Evolutionary conservation across 1,284 basidiomycete species (phyloP), one percentile per base, ranked within the genome.

Genomic region (Rhizoctonia solani): DNA sequence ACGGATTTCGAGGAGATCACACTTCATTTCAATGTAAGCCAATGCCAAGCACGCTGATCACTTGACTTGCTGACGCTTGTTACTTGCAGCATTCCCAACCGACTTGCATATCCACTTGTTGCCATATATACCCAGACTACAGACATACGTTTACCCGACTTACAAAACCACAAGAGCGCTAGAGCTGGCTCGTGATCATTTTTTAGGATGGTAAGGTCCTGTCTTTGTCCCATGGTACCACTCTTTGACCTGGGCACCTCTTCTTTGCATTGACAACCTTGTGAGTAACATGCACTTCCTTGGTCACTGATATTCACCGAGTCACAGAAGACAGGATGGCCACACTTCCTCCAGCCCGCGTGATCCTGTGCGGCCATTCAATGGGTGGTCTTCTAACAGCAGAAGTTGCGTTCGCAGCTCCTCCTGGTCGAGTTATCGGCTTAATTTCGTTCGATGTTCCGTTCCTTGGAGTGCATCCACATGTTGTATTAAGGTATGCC

Each of bases 381-480:
- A 84, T 86, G 83, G 84, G 84, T 54, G 52, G 37, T 25, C 39
- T 46, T 11, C 47, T 27, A 14, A 52, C 37, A 11, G 61, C 54
- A n/a, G 53, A 67, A 44, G 23, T 67, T 13, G 46, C 66, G 19
- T 55, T 67, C 29, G 54, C 54, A n/a, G 46, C 50, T 16, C 53
- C 46, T n/a, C 52, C 66, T 25, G 53, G 34, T 41, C 52, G 54
- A 30, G 42, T 85, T 50, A 74, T 84, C 3, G 84, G 82, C n/a
- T 74, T 86, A 27, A 72, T 85, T 13, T 81, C 82, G 3, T 84
- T 84, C 71, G 84, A 86, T 72, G 81, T 81, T 0, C 84, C 84
- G 11, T 85, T 79, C 70, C 79, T 86, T 16, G 84, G 83, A 8
- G 82, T 85, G 80, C 84, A 86, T 69, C 84, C 84, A 0, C 84